Conservation (phyloP, 495 filamentous ascomycete species). For the Cercophora scortea region DNA sequence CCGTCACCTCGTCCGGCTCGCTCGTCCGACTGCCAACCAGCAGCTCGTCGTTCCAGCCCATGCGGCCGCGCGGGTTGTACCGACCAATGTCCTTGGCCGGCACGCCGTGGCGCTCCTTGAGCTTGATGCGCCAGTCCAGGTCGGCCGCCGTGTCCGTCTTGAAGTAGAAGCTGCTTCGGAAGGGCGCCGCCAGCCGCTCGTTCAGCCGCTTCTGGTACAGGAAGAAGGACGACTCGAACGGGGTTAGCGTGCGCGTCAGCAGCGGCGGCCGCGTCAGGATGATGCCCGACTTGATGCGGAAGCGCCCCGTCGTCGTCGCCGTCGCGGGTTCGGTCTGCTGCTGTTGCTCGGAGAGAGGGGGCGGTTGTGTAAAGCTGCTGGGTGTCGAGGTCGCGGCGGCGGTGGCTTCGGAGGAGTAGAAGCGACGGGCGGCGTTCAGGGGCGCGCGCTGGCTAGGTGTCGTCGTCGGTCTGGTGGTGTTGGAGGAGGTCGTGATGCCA, state of each 20-base stretch:
- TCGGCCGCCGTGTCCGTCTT: conserved; percentile 80
- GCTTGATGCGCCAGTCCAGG: conserved; percentile 85
- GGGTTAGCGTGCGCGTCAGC: conserved; percentile 71
- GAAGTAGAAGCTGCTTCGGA: conserved; percentile 92
- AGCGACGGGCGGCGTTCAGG: conserved; percentile 1
- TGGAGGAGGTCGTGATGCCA: not conserved
- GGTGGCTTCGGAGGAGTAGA: conserved; percentile 3
- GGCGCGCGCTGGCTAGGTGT: not conserved
- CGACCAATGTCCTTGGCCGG: conserved; percentile 75
- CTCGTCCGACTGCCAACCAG: conserved; percentile 60
- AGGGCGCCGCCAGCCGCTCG: conserved; percentile 82
- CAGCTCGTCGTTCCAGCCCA: conserved; percentile 88
- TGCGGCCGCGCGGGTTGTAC: conserved; percentile 70
- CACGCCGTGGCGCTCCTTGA: conserved; percentile 58
- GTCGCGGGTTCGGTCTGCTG: not conserved
- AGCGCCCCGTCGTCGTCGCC: conserved; percentile 22
- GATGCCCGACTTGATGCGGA: conserved; percentile 68
- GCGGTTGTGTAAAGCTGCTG: conserved; percentile 1
- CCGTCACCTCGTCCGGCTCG: conserved; percentile 44
- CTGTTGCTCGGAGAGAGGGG: not conserved
- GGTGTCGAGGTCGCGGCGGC: not conserved
- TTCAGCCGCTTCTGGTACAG: conserved; percentile 97
- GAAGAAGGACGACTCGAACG: conserved; percentile 87
- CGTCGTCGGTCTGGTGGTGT: not conserved
- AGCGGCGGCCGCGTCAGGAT: conserved; percentile 84